Evolutionary conservation across 805 yeast genomes (phyloP).

Genomic region (Ogataea methanolica): DNA sequence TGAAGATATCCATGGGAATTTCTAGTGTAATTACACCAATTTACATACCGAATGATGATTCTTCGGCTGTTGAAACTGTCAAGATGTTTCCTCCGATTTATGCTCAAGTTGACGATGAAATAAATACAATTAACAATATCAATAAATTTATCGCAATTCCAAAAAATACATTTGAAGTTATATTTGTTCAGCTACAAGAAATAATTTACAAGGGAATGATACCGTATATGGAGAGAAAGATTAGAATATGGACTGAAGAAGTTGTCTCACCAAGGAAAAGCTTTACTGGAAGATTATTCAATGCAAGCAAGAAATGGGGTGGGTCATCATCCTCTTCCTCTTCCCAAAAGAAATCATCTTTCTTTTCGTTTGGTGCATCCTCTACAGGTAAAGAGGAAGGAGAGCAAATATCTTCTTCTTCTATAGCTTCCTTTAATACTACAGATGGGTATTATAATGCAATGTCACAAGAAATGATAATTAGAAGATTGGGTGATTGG

Average conservation of each 20-base stretch:
- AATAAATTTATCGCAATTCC: constrained; percentile 10
- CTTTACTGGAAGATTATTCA: constrained; percentile 64
- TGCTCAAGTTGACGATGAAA: constrained; percentile 44
- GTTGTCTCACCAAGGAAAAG: constrained; percentile 73
- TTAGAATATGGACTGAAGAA: constrained; percentile 83
- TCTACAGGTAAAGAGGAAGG: not conserved
- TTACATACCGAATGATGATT: constrained; percentile 2
- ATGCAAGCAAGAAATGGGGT: constrained; percentile 55
- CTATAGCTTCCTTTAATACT: constrained; percentile 35
- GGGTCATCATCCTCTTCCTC: constrained; percentile 25
- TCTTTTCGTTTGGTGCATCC: constrained; percentile 28
- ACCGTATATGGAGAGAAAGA: constrained; percentile 82
- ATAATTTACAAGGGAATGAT: constrained; percentile 47
- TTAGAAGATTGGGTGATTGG: constrained; percentile 89
- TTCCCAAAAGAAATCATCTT: constrained; percentile 23
- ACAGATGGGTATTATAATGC: constrained; percentile 56
- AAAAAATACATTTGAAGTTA: constrained; percentile 15
- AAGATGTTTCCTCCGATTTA: constrained; percentile 29
- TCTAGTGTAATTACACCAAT: constrained; percentile 19
- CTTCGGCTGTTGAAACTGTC: constrained; percentile 1
- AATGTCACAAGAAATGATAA: constrained; percentile 62
- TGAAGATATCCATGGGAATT: constrained; percentile 19
- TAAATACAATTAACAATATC: constrained; percentile 12
- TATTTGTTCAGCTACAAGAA: constrained; percentile 40
- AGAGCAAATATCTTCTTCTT: constrained; percentile 14